Evolutionary conservation across 192 early-diverging fungal genomes (phyloP), one percentile per base, ranked within the genome.

Genomic region (Geranomyces michiganensis): DNA sequence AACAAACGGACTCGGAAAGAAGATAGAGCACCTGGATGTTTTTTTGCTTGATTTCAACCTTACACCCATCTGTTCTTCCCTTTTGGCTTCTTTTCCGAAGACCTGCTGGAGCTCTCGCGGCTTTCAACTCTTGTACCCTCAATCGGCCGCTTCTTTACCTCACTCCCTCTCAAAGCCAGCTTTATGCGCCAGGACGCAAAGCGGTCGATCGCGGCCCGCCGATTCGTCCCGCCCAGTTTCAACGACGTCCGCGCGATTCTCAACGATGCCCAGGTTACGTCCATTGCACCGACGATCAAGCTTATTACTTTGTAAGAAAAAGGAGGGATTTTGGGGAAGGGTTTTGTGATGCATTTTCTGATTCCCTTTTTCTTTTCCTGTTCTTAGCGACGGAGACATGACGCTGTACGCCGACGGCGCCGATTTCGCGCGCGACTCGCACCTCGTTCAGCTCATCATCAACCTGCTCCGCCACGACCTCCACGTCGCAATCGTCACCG

Each of bases 231-330:
- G 66, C 94, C 94, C 1, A 90, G 87, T 66, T 96, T 96, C 83
- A 96, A 96, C 84, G 94, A 96, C 65, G 84, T 96, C 65, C 87
- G 93, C 12, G 86, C 91, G 59, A 89, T 94, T 27, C 82, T 96
- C n/a, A 96, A 96, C 67, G 86, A 86, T 10, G 94, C 93, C n/a
- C 94, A 96, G 77, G 84, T 90, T 12, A 82, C 83, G 66, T 91
- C 93, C 7, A 91, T 93, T 61, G 90, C 91, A 5, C 81, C 87
- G 0, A 75, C 79, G 15, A 68, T 95, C 17, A 78, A 83, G 62
- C 75, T 96, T 53, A 91, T 96, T 66, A 96, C 94, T 0, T 96
- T 96, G 84, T 87, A 84, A 65, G 79, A 72, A 3, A 3, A 41
- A 41, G 3, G 5, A 7, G 3, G 36, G 36, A 41, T 7, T 41